These are phyloP conservation scores for Trypanosoma boissoni DNA, from an alignment of 208 protist genomes.

Conservation along the genomic window DNA sequence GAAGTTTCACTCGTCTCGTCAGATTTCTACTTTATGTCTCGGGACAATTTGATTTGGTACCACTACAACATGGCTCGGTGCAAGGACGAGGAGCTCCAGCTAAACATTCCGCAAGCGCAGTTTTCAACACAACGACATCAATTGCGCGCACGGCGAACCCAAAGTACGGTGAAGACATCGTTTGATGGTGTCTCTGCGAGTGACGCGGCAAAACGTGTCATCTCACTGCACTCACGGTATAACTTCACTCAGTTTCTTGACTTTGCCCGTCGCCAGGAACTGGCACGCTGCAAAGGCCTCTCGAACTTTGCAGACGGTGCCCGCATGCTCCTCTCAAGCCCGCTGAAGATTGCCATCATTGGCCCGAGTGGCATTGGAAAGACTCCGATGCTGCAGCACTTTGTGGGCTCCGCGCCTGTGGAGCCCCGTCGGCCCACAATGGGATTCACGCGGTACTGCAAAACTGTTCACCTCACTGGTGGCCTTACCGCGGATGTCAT, in stretches of 20 bases:
- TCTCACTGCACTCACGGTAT: conserved; percentile 83
- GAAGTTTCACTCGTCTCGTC: conserved; percentile 61
- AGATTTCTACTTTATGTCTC: conserved; percentile 86
- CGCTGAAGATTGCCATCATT: conserved; percentile 73
- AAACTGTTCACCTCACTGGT: conserved; percentile 38
- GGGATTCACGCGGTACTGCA: conserved; percentile 49
- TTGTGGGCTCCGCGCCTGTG: conserved; percentile 24
- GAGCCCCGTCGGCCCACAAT: conserved; percentile 45
- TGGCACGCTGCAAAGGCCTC: conserved; percentile 72
- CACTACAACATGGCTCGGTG: conserved; percentile 80
- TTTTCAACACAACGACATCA: background rate
- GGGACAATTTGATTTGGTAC: conserved; percentile 87
- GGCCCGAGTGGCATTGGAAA: conserved; percentile 74
- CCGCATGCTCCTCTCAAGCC: conserved; percentile 63
- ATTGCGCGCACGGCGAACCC: conserved; percentile 1
- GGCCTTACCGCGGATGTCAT: conserved; percentile 50
- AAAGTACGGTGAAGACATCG: conserved; percentile 3
- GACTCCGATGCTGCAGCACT: conserved; percentile 43
- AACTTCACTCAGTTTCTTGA: conserved; percentile 90
- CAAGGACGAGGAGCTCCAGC: conserved; percentile 33
- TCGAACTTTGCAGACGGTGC: conserved; percentile 69
- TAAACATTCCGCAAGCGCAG: conserved; percentile 17
- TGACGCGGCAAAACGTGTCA: conserved; percentile 71
- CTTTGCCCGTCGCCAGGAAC: conserved; percentile 71
- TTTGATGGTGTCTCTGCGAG: conserved; percentile 27